phyloP scores from a whole-genome alignment of 306 rosid genomes.

The Trifolium dubium region DNA sequence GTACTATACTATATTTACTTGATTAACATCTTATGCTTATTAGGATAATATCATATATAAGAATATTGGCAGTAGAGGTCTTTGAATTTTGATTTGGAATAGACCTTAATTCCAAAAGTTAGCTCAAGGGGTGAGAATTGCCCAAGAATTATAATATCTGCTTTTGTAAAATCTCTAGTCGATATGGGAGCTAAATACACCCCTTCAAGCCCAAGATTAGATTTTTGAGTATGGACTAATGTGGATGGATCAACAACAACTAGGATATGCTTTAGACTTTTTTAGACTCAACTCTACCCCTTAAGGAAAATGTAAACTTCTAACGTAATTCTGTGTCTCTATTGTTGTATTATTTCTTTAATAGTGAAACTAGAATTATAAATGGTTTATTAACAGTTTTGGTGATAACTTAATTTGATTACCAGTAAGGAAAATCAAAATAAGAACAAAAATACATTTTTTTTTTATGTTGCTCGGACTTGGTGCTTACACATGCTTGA shows the following conservation, averaged over 20 bases:
- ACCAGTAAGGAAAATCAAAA: no score
- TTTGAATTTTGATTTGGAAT: not conserved
- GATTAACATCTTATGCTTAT: not conserved
- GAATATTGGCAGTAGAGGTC: not conserved
- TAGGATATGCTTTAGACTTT: no score
- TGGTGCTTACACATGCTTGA: constrained; percentile 36
- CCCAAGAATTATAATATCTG: no score
- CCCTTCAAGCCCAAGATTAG: no score
- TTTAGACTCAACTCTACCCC: not conserved
- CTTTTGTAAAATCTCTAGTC: no score
- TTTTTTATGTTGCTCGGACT: constrained; percentile 29
- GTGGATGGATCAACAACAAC: no score
- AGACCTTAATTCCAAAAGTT: not conserved
- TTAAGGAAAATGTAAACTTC: constrained; percentile 74
- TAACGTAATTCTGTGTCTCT: constrained; percentile 33
- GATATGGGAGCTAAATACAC: not conserved
- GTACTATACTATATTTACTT: constrained; percentile 12
- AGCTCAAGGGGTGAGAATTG: not conserved
- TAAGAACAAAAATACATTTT: no score
- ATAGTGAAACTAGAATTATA: constrained; percentile 18
- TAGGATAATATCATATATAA: not conserved
- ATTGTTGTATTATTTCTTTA: constrained; percentile 15
- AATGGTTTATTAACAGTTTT: constrained; percentile 19
- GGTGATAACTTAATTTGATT: no score
- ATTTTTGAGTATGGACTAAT: no score